A percentile compares a stretch with the other conserved stretches of the same genome.
Evolutionary conservation across 208 protist genomes (phyloP).

Genomic region (Leishmania turanica): DNA sequence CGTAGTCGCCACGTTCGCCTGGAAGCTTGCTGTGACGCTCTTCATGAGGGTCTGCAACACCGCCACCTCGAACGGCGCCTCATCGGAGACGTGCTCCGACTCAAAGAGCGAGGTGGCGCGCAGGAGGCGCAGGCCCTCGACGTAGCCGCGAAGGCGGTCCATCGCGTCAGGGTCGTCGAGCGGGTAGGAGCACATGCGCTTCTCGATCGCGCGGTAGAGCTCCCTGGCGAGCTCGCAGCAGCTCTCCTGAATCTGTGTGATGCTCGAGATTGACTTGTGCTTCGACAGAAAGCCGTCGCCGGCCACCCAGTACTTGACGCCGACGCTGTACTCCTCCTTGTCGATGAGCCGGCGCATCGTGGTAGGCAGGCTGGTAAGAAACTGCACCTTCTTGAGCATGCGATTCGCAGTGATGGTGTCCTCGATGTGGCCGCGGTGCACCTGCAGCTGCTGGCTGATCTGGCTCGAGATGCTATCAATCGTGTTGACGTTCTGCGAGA

Average conservation of each 20-base stretch:
- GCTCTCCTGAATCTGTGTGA: constrained; percentile 56
- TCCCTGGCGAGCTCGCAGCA: constrained; percentile 55
- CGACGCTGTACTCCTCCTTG: constrained; percentile 49
- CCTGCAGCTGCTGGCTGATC: constrained; percentile 61
- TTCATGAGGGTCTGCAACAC: constrained; percentile 67
- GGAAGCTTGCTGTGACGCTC: constrained; percentile 65
- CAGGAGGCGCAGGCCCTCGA: constrained; percentile 83
- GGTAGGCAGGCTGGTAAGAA: constrained; percentile 71
- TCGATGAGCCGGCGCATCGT: constrained; percentile 72
- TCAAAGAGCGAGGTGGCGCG: constrained; percentile 74
- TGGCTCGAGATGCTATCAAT: constrained; percentile 72
- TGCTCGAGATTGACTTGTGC: constrained; percentile 63
- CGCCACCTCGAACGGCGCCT: constrained; percentile 52
- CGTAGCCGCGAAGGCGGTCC: constrained; percentile 65
- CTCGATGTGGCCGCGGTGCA: constrained; percentile 73
- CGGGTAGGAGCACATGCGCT: constrained; percentile 61
- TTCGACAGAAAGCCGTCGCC: constrained; percentile 76
- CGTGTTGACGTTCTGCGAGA: constrained; percentile 71
- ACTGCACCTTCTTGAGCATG: constrained; percentile 84
- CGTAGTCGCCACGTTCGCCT: constrained; percentile 42
- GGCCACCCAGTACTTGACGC: constrained; percentile 81
- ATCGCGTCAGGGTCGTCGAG: constrained; percentile 84
- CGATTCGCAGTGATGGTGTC: constrained; percentile 70
- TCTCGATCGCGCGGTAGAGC: constrained; percentile 70
- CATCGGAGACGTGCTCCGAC: constrained; percentile 19